Evolutionary conservation across 805 yeast species (phyloP), one percentile per base, ranked within the genome.

Genomic region (Pichia rugopelliculosa): DNA sequence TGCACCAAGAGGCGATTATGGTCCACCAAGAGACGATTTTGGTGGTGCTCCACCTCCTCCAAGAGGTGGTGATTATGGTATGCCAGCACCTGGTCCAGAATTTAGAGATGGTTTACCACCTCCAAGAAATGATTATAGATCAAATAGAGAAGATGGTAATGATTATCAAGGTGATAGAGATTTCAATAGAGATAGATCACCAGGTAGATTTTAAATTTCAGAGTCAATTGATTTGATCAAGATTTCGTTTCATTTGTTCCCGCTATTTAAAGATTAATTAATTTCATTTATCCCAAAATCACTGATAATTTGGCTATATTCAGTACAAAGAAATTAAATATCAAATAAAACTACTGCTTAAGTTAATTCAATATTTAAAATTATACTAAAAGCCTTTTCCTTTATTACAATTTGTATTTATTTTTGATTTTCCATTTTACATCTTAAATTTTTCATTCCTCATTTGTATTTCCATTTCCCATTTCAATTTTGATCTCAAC

Each of bases 131-230:
- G 69, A 67, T n/a, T 61, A 59, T 51, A 57, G 64, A 50, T 57
- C 62, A n/a, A 55, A 60, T 57, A 59, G 64, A 47, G 62, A 59
- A 39, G 58, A 47, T 43, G 56, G 50, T 17, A 49, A 49, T 42
- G 52, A 48, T 36, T 52, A 53, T 40, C 51, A 47, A 41, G 59
- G 60, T 60, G 71, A 80, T 49, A 71, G 75, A 57, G 80, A 74
- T 44, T 72, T 73, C 64, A 77, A 75, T 56, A 75, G 85, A 64
- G 85, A 80, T 65, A 82, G 88, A 77, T 82, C 89, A 51, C 88
- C 89, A 68, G 75, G 84, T 54, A 80, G 87, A 71, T 82, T 79
- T 66, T 79, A 69, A 69, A 36, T 37, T 39, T 9, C 10, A 39
- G 24, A 21, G 13, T 11, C 12, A 8, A 20, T 30, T 30, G 34